Evolutionary conservation across 805 yeast species (phyloP).

Genomic region (Suhomyces sp.): DNA sequence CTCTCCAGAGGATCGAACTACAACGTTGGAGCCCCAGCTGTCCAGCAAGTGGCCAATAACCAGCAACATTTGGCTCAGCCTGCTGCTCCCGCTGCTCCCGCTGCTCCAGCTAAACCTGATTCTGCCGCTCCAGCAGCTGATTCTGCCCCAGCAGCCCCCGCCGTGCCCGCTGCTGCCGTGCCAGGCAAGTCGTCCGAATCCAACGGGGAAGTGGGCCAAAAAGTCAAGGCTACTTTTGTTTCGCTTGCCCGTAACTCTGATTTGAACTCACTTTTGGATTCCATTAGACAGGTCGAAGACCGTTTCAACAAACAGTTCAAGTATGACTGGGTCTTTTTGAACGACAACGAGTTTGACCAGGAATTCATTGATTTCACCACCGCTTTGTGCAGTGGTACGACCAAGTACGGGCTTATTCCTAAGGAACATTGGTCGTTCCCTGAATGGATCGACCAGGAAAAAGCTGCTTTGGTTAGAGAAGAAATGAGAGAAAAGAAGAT

Average conservation of each 20-base stretch:
- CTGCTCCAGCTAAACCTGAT: neutral
- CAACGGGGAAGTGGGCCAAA: constrained; percentile 13
- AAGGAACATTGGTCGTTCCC: constrained; percentile 87
- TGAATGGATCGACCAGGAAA: constrained; percentile 70
- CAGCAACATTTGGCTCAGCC: neutral
- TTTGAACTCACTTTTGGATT: constrained; percentile 54
- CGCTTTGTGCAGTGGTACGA: constrained; percentile 69
- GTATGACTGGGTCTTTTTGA: constrained; percentile 94
- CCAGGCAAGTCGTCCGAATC: constrained; percentile 4
- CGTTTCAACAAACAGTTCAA: constrained; percentile 77
- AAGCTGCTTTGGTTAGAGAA: constrained; percentile 63
- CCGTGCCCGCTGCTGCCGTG: constrained; percentile 8
- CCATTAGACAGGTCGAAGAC: constrained; percentile 81
- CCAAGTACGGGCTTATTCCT: constrained; percentile 79
- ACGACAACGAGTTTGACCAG: constrained; percentile 79
- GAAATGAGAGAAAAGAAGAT: constrained; percentile 53
- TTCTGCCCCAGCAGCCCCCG: constrained; percentile 2
- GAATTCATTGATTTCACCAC: constrained; percentile 71
- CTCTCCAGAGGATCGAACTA: constrained; percentile 46
- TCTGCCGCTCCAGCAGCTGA: neutral
- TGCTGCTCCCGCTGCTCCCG: constrained; percentile 4
- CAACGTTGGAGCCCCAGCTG: constrained; percentile 23
- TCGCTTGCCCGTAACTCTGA: constrained; percentile 78
- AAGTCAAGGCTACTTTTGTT: constrained; percentile 76
- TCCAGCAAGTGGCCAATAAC: constrained; percentile 37